Conservation (phyloP, 2,329 filamentous ascomycete genomes). For the Pleoardoris graminearum region DNA sequence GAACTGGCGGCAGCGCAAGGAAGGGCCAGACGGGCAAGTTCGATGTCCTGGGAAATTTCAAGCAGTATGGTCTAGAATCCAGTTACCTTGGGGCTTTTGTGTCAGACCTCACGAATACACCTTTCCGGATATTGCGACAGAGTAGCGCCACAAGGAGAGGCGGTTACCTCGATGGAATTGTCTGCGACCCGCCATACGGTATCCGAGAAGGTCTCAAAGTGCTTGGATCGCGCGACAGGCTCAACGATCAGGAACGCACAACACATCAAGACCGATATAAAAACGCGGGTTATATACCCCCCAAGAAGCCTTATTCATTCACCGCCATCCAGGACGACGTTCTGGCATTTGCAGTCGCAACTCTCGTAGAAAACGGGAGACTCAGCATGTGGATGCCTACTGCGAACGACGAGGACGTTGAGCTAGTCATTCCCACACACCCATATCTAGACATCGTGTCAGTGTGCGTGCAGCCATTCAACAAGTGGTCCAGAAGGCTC, state of each 20-base stretch:
- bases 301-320: slow-evolving; percentile 92
- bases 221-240: slow-evolving; percentile 69
- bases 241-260: slow-evolving; percentile 27
- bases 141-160: slow-evolving; percentile 17
- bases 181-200: slow-evolving; percentile 95
- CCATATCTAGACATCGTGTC: slow-evolving; percentile 72
- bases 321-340: slow-evolving; percentile 88
- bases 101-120: slow-evolving; percentile 85
- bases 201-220: slow-evolving; percentile 91
- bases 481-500: slow-evolving; percentile 87
- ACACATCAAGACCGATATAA: slow-evolving; percentile 34
- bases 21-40: slow-evolving; percentile 48
- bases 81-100: slow-evolving; percentile 78
- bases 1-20: slow-evolving; percentile 55
- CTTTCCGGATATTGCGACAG: slow-evolving; percentile 53
- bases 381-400: slow-evolving; percentile 98
- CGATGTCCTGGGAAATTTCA: slow-evolving; percentile 72
- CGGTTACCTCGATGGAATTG: slow-evolving; percentile 79
- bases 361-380: slow-evolving; percentile 76
- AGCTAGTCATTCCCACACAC: slow-evolving; percentile 76
- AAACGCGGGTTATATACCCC: slow-evolving; percentile 69
- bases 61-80: slow-evolving; percentile 73
- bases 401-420: slow-evolving; percentile 63
- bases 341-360: slow-evolving; percentile 75
- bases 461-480: slow-evolving; percentile 84